Conservation (phyloP, 2,329 filamentous ascomycete species). For the Didymella exigua region DNA sequence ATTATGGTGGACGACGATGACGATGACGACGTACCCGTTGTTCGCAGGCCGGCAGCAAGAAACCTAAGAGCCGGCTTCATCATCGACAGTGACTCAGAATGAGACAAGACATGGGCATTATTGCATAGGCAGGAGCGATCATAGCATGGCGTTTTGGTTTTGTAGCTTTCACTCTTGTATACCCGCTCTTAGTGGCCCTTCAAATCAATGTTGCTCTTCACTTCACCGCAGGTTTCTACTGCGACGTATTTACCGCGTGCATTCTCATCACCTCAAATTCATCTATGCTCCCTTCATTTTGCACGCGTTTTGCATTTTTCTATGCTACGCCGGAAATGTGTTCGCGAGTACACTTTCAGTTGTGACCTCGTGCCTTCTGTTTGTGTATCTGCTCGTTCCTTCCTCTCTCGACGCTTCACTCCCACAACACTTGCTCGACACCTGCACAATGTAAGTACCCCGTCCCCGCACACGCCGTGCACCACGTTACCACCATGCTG, state of each 20-base stretch:
- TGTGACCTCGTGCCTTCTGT: slow-evolving; percentile 21
- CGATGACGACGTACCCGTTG: slow-evolving; percentile 44
- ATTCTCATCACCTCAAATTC: not conserved
- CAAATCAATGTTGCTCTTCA: not conserved
- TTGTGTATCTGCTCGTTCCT: slow-evolving; percentile 17
- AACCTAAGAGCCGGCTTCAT: slow-evolving; percentile 52
- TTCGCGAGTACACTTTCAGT: not conserved
- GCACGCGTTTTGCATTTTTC: not conserved
- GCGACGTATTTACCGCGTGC: not conserved
- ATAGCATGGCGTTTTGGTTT: slow-evolving; percentile 27
- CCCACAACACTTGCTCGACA: slow-evolving; percentile 13
- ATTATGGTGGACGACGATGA: slow-evolving; percentile 45
- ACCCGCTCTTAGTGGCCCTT: slow-evolving; percentile 18
- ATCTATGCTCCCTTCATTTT: not conserved
- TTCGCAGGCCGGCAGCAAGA: slow-evolving; percentile 44
- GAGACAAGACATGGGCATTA: slow-evolving; percentile 6
- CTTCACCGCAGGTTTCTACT: not conserved
- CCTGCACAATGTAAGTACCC: slow-evolving; percentile 24
- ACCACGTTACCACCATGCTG: slow-evolving; percentile 39
- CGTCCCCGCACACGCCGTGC: slow-evolving; percentile 5
- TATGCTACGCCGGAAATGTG: not conserved
- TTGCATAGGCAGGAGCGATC: slow-evolving; percentile 8
- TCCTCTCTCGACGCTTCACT: slow-evolving; percentile 22
- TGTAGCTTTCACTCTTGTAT: slow-evolving; percentile 25
- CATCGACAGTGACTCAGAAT: slow-evolving; percentile 53